Base-by-base conservation (phyloP, 2,329 filamentous ascomycete species). In the Fusarium poae region DNA sequence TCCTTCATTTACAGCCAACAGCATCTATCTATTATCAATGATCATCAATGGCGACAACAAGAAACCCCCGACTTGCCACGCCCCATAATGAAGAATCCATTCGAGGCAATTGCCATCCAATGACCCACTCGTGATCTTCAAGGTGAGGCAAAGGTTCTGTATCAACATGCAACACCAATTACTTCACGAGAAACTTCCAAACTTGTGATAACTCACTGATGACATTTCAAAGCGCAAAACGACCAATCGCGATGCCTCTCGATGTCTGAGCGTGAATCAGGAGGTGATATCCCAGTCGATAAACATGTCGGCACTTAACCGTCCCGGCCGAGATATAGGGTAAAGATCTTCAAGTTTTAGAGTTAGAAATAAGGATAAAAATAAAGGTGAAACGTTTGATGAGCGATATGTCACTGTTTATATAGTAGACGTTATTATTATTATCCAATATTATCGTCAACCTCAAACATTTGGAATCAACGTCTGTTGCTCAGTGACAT, bases 301-400 rank as follows among this genome's bases (percentile, higher is more conserved):
- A 43, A 34, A 29, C 49, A 61, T 39, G 20, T 53, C 45, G 56
- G 58, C 21, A 62, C 27, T 61, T 15, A 18, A 32, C 9, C 3
- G 6, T 44, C 35, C 56, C 58, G 44, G 21, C 1, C 0, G 10
- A 15, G 21, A 23, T 53, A 44, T 51, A 61, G 58, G 56, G 58
- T 62, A 50, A 50, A 62, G 39, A 39, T 43, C 27, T 5, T 32
- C 6, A 7, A 11, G 16, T 11, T 57, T 29, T 11, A 30, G 7
- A 50, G 54, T 59, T 39, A 18, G 23, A 50, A 50, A 50, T 43
- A 21, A 18, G 4, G 35, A 42, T 60, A 60, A 60, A 60, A 60
- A 60, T 60, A 60, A 60, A 60, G 11, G 29, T 51, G 55, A 60
- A 60, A 60, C 57, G 23, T 13, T 37, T n/a, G 13, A 30, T 35